phyloP scores from a whole-genome alignment of 805 yeast species.

The Yamadazyma takamatsuzukensis region DNA sequence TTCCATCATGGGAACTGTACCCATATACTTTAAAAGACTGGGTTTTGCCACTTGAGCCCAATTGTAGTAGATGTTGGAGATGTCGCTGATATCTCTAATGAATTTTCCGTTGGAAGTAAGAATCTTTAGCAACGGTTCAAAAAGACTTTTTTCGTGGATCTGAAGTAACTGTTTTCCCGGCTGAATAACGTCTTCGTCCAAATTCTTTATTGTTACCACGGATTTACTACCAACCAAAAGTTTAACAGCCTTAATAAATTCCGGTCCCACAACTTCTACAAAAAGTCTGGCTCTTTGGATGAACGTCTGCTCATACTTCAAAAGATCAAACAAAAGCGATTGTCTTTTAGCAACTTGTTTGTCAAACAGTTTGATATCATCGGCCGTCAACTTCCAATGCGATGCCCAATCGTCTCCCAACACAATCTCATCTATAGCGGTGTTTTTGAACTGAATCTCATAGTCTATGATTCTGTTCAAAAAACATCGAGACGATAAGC shows the following conservation, averaged over 20 bases:
- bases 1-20: conserved; percentile 56
- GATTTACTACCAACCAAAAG: conserved; percentile 14
- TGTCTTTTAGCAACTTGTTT: conserved; percentile 59
- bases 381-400: conserved; percentile 59
- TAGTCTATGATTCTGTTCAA: conserved; percentile 29
- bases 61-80: conserved; percentile 57
- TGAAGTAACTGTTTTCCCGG: conserved; percentile 54
- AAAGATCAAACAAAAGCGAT: conserved; percentile 70
- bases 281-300: conserved; percentile 65
- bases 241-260: conserved; percentile 29
- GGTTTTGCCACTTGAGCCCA: conserved; percentile 62
- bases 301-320: conserved; percentile 67
- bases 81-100: conserved; percentile 44
- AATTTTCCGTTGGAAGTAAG: conserved; percentile 63
- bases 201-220: conserved; percentile 18
- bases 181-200: conserved; percentile 55
- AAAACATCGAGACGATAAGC: conserved; percentile 36
- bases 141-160: conserved; percentile 50
- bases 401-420: conserved; percentile 58
- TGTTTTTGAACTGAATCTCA: conserved; percentile 20
- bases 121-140: conserved; percentile 56
- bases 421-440: conserved; percentile 22
- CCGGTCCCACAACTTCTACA: conserved; percentile 44
- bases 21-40: conserved; percentile 57
- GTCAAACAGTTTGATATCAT: conserved; percentile 49